Conservation (phyloP, 495 filamentous ascomycete species). For the Pseudoneurospora amorphoporcata region DNA sequence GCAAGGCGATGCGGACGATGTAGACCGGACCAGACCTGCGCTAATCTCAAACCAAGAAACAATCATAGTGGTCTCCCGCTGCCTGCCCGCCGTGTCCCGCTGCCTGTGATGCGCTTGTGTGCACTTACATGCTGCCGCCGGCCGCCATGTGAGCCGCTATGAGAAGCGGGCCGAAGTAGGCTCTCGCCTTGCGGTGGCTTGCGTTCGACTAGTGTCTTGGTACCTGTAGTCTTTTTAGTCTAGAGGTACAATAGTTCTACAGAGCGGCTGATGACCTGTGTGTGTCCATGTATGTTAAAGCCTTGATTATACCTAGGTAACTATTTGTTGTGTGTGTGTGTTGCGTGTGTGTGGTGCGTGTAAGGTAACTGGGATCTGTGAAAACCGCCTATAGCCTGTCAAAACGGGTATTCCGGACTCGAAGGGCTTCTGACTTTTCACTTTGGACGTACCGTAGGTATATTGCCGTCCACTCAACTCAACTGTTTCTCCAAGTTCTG, state of each 20-base stretch:
- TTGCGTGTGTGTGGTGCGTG: background rate
- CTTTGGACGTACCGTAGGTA: background rate
- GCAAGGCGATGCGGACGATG: background rate
- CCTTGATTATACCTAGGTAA: background rate
- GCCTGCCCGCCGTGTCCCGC: background rate
- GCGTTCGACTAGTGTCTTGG: background rate
- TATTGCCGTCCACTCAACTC: background rate
- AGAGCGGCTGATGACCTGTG: background rate
- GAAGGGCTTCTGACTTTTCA: background rate
- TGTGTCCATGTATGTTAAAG: background rate
- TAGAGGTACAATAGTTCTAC: background rate
- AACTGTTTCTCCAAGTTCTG: background rate
- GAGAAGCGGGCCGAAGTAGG: background rate
- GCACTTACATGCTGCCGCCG: background rate
- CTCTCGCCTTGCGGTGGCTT: background rate
- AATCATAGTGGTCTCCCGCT: background rate
- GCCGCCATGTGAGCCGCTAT: background rate
- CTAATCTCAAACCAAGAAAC: background rate
- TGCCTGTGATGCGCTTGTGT: background rate
- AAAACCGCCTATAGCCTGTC: background rate
- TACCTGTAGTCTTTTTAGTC: background rate
- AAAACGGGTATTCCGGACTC: background rate
- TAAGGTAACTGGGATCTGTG: background rate
- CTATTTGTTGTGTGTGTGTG: background rate
- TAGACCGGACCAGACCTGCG: background rate